Base-by-base conservation (phyloP, 345 rosid genomes). In the Kandelia obovata region DNA sequence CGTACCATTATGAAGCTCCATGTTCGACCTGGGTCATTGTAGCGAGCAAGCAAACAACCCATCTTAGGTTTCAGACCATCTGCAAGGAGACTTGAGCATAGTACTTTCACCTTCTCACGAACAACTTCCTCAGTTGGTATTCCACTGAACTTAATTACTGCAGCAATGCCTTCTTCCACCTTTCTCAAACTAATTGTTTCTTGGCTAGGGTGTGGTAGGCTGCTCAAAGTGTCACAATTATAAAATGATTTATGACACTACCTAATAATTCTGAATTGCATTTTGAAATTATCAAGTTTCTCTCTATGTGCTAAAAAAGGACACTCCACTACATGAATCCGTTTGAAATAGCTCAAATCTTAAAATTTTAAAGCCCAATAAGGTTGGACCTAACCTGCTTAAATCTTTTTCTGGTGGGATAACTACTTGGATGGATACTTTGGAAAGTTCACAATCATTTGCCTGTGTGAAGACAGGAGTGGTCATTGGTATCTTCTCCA, bases 11-110 rank as follows among this genome's bases (percentile, higher is more conserved):
- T 83, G 72, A 87, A 86, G 82, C 52, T 83, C 95, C 88, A 71
- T 52, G 95, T 94, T 74, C 86, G 72, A 73, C 95, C 91, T 1
- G 93, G 96, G 82, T 91, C 98, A 73, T 94, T 91, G 81, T 94
- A 91, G 62, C 96, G 90, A 51, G 98, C 96, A 56, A 89, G 87
- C 82, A 88, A 72, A 73, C 95, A 87, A 67, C 96, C 96, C 23
- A 3, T 75, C 73, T 69, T 82, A 35, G 92, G 86, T 78, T 66
- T 86, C 68, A 88, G 89, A 67, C 91, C 92, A 77, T 89, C 92
- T 64, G 65, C 78, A 30, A 84, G 63, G 37, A 91, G 77, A 80
- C 69, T 78, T 17, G 86, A 74, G 39, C 84, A 87, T 67, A 88
- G 76, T 73, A 69, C 85, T 68, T 65, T 89, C 78, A 87, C 96